Evolutionary conservation across 2,329 filamentous ascomycete species (phyloP).

Genomic region (Talaromyces atroroseus): DNA sequence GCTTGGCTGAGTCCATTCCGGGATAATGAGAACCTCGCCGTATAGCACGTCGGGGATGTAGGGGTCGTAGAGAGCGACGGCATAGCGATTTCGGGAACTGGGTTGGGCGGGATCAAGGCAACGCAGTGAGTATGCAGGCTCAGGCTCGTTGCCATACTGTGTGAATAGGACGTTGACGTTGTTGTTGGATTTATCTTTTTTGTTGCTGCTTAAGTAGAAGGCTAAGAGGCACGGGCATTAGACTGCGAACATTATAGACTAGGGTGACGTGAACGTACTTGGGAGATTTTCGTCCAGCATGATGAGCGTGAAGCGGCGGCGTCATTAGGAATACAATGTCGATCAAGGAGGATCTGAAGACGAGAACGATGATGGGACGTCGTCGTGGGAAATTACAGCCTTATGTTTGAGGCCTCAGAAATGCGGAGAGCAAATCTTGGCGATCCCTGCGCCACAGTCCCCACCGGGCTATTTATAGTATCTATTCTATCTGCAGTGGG

Average conservation of each 20-base stretch:
- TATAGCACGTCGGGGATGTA: constrained; percentile 76
- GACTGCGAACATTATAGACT: neutral
- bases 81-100: constrained; percentile 75
- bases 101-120: constrained; percentile 67
- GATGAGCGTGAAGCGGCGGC: constrained; percentile 1
- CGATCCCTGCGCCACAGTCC: neutral
- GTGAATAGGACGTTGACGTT: constrained; percentile 38
- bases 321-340: neutral
- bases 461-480: constrained; percentile 2
- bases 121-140: constrained; percentile 73
- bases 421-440: neutral
- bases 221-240: neutral
- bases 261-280: constrained; percentile 35
- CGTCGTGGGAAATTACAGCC: neutral
- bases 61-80: constrained; percentile 76
- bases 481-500: neutral
- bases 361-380: neutral
- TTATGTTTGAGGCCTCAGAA: neutral
- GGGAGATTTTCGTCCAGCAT: constrained; percentile 91
- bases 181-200: constrained; percentile 36
- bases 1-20: constrained; percentile 78
- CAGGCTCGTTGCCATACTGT: constrained; percentile 74
- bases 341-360: neutral
- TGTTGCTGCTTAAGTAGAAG: constrained; percentile 53
- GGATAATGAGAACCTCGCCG: constrained; percentile 76